Conservation (phyloP, 148 eudicot genomes). For the Spergularia bocconei region DNA sequence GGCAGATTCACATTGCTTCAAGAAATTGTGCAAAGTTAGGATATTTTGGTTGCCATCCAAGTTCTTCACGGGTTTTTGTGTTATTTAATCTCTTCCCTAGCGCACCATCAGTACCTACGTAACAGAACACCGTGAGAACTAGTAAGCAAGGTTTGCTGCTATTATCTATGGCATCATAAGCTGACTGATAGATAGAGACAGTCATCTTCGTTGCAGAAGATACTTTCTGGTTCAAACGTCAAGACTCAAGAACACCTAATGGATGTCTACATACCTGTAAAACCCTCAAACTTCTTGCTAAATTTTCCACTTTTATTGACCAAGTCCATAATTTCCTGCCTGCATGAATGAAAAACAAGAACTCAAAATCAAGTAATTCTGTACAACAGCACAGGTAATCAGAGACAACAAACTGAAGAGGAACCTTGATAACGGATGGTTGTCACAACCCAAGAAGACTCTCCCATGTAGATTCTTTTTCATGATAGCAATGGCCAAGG, state of each 20-base stretch:
- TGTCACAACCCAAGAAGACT: constrained; percentile 81
- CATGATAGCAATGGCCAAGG: constrained; percentile 63
- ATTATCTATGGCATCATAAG: background rate
- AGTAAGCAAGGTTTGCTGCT: background rate
- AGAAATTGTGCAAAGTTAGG: constrained; percentile 75
- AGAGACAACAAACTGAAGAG: background rate
- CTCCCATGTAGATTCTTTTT: constrained; percentile 57
- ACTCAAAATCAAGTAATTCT: background rate
- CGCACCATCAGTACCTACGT: constrained; percentile 66
- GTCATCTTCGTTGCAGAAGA: background rate
- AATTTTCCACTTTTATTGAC: constrained; percentile 76
- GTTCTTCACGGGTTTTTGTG: constrained; percentile 53
- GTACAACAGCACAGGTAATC: background rate
- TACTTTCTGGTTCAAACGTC: background rate
- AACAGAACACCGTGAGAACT: background rate
- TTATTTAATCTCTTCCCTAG: constrained; percentile 83
- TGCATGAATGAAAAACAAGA: constrained; percentile 30
- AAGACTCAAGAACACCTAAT: background rate
- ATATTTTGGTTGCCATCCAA: constrained; percentile 81
- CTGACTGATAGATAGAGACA: background rate
- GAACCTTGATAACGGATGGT: constrained; percentile 88
- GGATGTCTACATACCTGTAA: constrained; percentile 52
- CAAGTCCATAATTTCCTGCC: constrained; percentile 91
- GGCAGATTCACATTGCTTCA: constrained; percentile 26
- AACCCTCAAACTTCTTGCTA: constrained; percentile 54